Base-by-base conservation (phyloP, 1,139 yeast species). In the Arxiozyma slooffiae region DNA sequence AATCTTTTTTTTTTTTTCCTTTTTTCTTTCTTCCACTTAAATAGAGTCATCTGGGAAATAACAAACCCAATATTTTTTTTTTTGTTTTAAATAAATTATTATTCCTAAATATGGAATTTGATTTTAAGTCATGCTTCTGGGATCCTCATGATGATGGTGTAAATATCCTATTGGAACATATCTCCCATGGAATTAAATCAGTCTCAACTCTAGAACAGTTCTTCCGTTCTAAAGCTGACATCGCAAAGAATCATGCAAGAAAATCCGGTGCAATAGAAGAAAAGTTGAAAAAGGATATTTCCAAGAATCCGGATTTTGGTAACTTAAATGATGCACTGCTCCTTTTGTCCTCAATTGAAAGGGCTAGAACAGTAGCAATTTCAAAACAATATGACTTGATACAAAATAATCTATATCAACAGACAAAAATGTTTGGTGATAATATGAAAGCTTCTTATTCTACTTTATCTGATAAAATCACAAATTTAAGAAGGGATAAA, bases 401-500 rank as follows among this genome's bases (percentile, higher is more conserved):
- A n/a, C 58, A 57, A 48, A 55, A 62, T 40, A 60, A 60, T 45
- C 48, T 61, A 6, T 57, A 55, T 48, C 53, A 55, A 17, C 62
- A 66, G 48, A 50, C 57, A 20, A 59, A 56, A 49, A 50, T 56
- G 8, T 59, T 61, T 40, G 42, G 57, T n/a, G 56, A 57, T 45
- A 59, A 63, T 38, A 46, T 59, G 40, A 60, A 59, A 44, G 67
- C 68, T 11, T 58, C 63, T 16, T 81, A 82, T 60, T 79, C 81
- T 53, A 83, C 85, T 52, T 72, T 94, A n/a, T 76, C 90, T 40
- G 81, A 90, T 74, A 96, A 95, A 22, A 79, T 80, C 54, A 96
- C 89, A 62, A 77, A 57, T 39, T 47, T 65, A 41, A 55, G 66
- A 46, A 45, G 55, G 37, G 67, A 63, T 49, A 65, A 65, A 46